Evolutionary conservation across 2,329 filamentous ascomycete genomes (phyloP), one percentile per base, ranked within the genome.

Genomic region (Talaromyces sp.): DNA sequence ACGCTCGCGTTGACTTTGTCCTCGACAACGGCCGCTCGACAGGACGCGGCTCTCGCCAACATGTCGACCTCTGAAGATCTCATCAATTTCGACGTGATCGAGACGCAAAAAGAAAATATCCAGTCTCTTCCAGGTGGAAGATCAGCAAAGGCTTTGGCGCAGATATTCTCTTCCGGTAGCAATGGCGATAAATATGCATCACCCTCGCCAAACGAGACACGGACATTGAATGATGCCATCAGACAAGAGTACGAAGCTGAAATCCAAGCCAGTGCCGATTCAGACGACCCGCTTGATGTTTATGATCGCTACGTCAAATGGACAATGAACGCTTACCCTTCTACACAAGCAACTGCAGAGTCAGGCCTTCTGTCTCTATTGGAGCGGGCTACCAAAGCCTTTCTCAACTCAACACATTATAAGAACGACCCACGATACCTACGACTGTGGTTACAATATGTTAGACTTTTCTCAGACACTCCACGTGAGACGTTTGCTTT

Each of bases 231-330:
- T 78, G 88, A 93, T 72, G 85, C 84, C 59, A 89, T 89, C 67
- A 86, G 93, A 66, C 86, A 89, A 68, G 89, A 93, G 70, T 98
- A 91, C 68, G 95, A 99, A 76, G 84, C 86, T 13, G 95, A 98
- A 74, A 77, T 98, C 19, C 82, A 86, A 50, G 85, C 81, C 54
- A 87, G 96, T 56, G 84, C 86, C 64, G 95, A 99, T 73, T 91
- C 90, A 0, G 95, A 99, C 72, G 95, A 99, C 70, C 95, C 95
- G 1, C 86, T 99, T 54, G 95, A 98, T 69, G 85, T 97, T 63
- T 99, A 91, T 78, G 93, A 98, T 74, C 88, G 95, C 73, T 99
- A 99, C 73, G 91, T 98, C 61, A 91, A 91, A 77, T 99, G 95
- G 95, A 96, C 93, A 1, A 80, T 98, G 29, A 91, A 97, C 74